phyloP scores from a whole-genome alignment of 306 rosid species.

The Biancaea sappan region DNA sequence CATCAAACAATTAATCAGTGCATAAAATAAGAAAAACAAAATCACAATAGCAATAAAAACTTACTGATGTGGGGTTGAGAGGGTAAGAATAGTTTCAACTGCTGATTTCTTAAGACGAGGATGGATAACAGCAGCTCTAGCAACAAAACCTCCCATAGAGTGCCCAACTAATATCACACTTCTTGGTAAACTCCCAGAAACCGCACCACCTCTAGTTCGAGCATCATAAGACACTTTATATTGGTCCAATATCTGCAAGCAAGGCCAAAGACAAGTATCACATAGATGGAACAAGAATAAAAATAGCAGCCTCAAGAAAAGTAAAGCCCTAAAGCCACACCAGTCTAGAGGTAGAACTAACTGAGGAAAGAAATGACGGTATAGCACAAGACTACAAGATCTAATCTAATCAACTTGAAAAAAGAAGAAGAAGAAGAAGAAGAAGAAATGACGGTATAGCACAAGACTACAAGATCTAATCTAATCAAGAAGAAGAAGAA shows the following conservation, averaged over 20 bases:
- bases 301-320: slow-evolving; percentile 30
- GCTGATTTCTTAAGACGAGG: slow-evolving; percentile 84
- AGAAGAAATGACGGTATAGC: slow-evolving; percentile 23
- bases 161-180: slow-evolving; percentile 98
- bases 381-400: slow-evolving; percentile 24
- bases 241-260: slow-evolving; percentile 84
- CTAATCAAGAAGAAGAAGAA: slow-evolving; percentile 20
- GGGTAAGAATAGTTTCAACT: slow-evolving; percentile 90
- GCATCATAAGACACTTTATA: slow-evolving; percentile 81
- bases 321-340: slow-evolving; percentile 22
- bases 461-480: slow-evolving; percentile 23
- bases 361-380: slow-evolving; percentile 28
- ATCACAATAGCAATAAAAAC: slow-evolving; percentile 29
- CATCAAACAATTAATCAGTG: slow-evolving; percentile 45
- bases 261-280: slow-evolving; percentile 29
- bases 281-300: slow-evolving; percentile 19
- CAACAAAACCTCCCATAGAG: slow-evolving; percentile 99
- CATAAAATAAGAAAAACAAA: slow-evolving; percentile 30
- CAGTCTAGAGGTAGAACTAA: slow-evolving; percentile 22
- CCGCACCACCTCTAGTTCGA: slow-evolving; percentile 72
- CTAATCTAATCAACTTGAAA: slow-evolving; percentile 22
- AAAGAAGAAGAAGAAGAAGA: slow-evolving; percentile 33
- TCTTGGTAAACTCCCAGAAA: slow-evolving; percentile 72
- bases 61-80: slow-evolving; percentile 95
- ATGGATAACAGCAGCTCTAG: slow-evolving; percentile 90